Evolutionary conservation across 2,329 filamentous ascomycete species (phyloP).

Genomic region (Myriosclerotinia scirpicola): DNA sequence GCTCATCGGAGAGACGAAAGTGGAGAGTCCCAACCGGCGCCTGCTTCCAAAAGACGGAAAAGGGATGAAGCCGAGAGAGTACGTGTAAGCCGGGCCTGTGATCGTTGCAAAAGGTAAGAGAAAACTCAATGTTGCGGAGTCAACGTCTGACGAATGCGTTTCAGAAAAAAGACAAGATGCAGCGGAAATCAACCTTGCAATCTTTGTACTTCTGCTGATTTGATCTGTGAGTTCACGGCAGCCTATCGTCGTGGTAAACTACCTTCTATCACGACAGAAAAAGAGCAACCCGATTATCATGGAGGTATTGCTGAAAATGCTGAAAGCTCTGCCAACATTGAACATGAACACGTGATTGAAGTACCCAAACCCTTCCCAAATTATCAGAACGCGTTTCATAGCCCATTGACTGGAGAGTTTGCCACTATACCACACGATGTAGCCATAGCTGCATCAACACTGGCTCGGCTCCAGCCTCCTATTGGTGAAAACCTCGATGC

Average conservation of each 20-base stretch:
- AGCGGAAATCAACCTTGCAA: slow-evolving; percentile 45
- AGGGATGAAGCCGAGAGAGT: slow-evolving; percentile 28
- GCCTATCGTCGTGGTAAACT: slow-evolving; percentile 50
- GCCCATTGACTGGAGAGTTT: background rate
- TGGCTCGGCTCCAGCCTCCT: background rate
- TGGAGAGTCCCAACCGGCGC: background rate
- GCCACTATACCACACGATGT: slow-evolving; percentile 11
- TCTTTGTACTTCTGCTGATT: slow-evolving; percentile 37
- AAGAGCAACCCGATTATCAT: background rate
- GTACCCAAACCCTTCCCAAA: background rate
- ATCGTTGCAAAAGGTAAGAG: slow-evolving; percentile 49
- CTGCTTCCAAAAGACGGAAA: slow-evolving; percentile 27
- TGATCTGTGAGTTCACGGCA: slow-evolving; percentile 50
- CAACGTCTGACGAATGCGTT: background rate
- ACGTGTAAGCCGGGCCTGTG: slow-evolving; percentile 49
- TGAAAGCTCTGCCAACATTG: background rate
- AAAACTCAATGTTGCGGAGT: no score
- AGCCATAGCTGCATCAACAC: slow-evolving; percentile 20
- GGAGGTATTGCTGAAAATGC: slow-evolving; percentile 9
- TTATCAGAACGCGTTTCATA: slow-evolving; percentile 13
- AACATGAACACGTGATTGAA: slow-evolving; percentile 13
- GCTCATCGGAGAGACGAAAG: background rate
- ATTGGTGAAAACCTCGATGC: background rate
- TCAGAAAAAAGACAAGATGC: slow-evolving; percentile 45
- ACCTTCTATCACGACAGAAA: slow-evolving; percentile 40